Evolutionary conservation across 768 basidiomycete genomes (phyloP).

Genomic region (Collybia sordida): DNA sequence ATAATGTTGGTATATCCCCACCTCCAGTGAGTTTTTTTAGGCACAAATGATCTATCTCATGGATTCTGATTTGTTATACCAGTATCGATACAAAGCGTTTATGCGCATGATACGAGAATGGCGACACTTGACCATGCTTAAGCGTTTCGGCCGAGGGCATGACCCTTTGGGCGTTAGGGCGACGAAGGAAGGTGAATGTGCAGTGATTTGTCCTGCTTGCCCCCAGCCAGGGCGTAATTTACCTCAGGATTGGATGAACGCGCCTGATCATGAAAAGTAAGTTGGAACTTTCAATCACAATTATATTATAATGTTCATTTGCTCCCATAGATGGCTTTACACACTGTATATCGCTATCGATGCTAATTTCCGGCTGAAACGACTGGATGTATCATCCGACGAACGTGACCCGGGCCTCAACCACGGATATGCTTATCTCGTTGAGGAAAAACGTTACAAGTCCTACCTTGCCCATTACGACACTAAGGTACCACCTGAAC

Average conservation of each 20-base stretch:
- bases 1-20: constrained; percentile 9
- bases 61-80: not conserved
- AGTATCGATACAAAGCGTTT: constrained; percentile 20
- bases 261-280: constrained; percentile 10
- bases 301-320: too few relatives aligned
- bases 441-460: constrained; percentile 10
- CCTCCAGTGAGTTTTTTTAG: not conserved
- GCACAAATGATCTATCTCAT: constrained; percentile 7
- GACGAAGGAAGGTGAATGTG: constrained; percentile 23
- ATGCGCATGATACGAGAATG: constrained; percentile 18
- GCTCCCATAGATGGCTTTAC: not conserved
- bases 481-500: constrained; percentile 6
- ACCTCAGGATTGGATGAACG: constrained; percentile 19
- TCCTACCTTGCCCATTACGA: constrained; percentile 9
- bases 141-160: constrained; percentile 24
- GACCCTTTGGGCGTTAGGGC: constrained; percentile 13
- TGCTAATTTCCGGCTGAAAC: constrained; percentile 8
- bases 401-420: constrained; percentile 5
- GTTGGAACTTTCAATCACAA: not conserved
- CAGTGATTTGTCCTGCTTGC: constrained; percentile 31
- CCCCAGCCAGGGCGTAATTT: constrained; percentile 31
- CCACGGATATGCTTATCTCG: constrained; percentile 14
- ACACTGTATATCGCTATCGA: constrained; percentile 7
- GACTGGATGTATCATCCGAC: constrained; percentile 5
- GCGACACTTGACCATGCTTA: constrained; percentile 20